phyloP scores from a whole-genome alignment of 2,329 filamentous ascomycete genomes.

The Zelopaecilomyces penicillatus region DNA sequence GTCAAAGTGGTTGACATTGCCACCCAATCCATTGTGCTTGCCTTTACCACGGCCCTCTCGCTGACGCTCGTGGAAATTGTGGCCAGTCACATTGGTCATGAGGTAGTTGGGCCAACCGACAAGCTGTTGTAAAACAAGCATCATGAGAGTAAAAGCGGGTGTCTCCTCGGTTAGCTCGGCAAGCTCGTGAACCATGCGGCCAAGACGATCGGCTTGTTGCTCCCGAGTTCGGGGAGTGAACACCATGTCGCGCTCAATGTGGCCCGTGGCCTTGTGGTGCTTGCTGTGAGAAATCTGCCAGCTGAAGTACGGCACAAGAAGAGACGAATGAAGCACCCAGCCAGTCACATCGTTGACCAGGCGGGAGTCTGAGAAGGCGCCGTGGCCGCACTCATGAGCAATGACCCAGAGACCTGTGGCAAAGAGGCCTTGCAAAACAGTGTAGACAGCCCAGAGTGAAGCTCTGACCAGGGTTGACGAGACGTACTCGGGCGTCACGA shows the following conservation, averaged over 20 bases:
- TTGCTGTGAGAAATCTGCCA: constrained; percentile 99
- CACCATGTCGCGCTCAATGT: constrained; percentile 98
- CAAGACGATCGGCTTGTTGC: constrained; percentile 66
- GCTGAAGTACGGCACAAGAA: constrained; percentile 95
- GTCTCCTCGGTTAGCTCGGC: constrained; percentile 91
- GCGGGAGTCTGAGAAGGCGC: constrained; percentile 91
- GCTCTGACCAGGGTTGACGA: constrained; percentile 60
- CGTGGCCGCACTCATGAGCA: constrained; percentile 96
- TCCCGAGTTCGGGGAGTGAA: constrained; percentile 91
- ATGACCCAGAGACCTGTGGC: constrained; percentile 93
- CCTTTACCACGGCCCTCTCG: constrained; percentile 86
- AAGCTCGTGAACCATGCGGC: constrained; percentile 70
- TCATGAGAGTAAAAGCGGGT: constrained; percentile 67
- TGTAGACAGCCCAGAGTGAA: constrained; percentile 56
- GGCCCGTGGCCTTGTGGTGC: constrained; percentile 97
- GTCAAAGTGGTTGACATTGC: constrained; percentile 92
- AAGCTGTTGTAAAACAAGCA: constrained; percentile 77
- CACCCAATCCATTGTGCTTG: constrained; percentile 73
- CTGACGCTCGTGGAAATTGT: constrained; percentile 89
- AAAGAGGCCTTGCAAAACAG: constrained; percentile 82
- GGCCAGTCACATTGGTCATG: constrained; percentile 84
- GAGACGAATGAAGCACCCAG: constrained; percentile 79
- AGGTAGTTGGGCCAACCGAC: constrained; percentile 92
- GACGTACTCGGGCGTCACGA: constrained; percentile 75
- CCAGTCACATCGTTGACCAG: constrained; percentile 84